These are phyloP conservation scores for Trematosphaeria pertusa DNA, from an alignment of 2,329 filamentous ascomycete species.

Conservation along the genomic window DNA sequence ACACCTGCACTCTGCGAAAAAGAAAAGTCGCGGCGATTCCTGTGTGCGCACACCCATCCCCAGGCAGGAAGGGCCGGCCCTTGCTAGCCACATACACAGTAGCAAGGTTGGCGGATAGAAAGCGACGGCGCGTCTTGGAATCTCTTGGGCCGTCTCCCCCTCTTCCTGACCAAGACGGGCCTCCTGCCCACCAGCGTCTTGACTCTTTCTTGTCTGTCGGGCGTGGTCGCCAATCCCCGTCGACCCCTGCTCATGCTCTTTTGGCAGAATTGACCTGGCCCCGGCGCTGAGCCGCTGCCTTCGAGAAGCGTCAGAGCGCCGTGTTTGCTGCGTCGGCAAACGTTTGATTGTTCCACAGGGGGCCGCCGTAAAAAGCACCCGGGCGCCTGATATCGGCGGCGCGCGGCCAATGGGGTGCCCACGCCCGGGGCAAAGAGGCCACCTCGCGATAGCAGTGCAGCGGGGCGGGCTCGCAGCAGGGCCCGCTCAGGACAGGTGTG, in stretches of 20 bases:
- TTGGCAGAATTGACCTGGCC: constrained; percentile 24
- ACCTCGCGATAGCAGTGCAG: constrained; percentile 13
- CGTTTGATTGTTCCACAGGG: constrained; percentile 29
- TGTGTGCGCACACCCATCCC: neutral
- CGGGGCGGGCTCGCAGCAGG: constrained; percentile 6
- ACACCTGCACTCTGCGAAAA: constrained; percentile 9
- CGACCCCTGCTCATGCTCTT: constrained; percentile 9
- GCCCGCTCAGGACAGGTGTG: constrained; percentile 2
- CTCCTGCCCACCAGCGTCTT: constrained; percentile 4
- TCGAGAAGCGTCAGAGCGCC: constrained; percentile 1
- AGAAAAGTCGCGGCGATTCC: constrained; percentile 1
- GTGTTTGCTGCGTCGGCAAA: constrained; percentile 20
- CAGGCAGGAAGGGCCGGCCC: neutral
- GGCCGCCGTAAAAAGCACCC: constrained; percentile 23
- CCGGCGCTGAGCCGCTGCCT: constrained; percentile 14
- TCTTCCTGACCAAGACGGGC: constrained; percentile 9
- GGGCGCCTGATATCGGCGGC: constrained; percentile 20
- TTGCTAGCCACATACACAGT: neutral
- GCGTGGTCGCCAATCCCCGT: constrained; percentile 2
- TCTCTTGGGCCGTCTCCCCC: constrained; percentile 7
- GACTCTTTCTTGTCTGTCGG: constrained; percentile 12
- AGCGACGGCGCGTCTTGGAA: constrained; percentile 4
- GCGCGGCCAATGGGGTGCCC: constrained; percentile 27
- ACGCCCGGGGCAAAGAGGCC: constrained; percentile 14
- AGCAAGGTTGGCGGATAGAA: neutral